phyloP scores from a whole-genome alignment of 1,139 yeast species.

The Zhuliangozyma blackwelliae region DNA sequence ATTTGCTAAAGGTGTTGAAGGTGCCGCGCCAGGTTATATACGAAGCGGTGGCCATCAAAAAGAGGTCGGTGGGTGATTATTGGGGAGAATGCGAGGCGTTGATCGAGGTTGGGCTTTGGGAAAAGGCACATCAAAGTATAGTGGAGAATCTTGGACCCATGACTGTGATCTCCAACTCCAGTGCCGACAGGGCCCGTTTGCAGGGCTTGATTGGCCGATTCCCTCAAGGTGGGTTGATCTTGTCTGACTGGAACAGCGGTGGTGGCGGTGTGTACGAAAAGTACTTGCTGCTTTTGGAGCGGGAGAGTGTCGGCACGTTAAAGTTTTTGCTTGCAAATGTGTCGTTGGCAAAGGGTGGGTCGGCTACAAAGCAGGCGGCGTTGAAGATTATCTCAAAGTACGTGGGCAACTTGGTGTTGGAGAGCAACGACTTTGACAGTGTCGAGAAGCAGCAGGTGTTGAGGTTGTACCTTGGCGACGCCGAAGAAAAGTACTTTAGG shows the following conservation, averaged over 20 bases:
- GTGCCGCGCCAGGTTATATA: slow-evolving; percentile 46
- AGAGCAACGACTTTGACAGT: slow-evolving; percentile 12
- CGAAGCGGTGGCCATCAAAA: slow-evolving; percentile 47
- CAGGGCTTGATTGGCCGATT: slow-evolving; percentile 40
- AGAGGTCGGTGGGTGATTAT: slow-evolving; percentile 33
- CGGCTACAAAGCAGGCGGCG: slow-evolving; percentile 41
- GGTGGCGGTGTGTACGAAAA: slow-evolving; percentile 57
- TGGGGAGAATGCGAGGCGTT: slow-evolving; percentile 61
- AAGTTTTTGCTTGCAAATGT: slow-evolving; percentile 40
- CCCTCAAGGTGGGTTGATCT: slow-evolving; percentile 38
- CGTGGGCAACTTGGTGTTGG: slow-evolving; percentile 40
- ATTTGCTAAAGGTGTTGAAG: slow-evolving; percentile 29
- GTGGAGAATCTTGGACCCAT: slow-evolving; percentile 64
- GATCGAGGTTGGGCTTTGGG: slow-evolving; percentile 56
- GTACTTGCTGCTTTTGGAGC: slow-evolving; percentile 32
- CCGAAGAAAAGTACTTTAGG: slow-evolving; percentile 39
- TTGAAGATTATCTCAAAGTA: slow-evolving; percentile 47
- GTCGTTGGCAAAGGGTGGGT: slow-evolving; percentile 30
- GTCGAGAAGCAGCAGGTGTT: slow-evolving; percentile 21
- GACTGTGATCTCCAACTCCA: slow-evolving; percentile 47
- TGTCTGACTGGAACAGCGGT: slow-evolving; percentile 58
- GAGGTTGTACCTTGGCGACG: slow-evolving; percentile 43
- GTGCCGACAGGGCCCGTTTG: slow-evolving; percentile 30
- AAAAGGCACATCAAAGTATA: slow-evolving; percentile 61
- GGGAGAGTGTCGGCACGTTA: slow-evolving; percentile 11